Conservation (phyloP, 306 rosid genomes). For the Cucurbita argyrosperma region DNA sequence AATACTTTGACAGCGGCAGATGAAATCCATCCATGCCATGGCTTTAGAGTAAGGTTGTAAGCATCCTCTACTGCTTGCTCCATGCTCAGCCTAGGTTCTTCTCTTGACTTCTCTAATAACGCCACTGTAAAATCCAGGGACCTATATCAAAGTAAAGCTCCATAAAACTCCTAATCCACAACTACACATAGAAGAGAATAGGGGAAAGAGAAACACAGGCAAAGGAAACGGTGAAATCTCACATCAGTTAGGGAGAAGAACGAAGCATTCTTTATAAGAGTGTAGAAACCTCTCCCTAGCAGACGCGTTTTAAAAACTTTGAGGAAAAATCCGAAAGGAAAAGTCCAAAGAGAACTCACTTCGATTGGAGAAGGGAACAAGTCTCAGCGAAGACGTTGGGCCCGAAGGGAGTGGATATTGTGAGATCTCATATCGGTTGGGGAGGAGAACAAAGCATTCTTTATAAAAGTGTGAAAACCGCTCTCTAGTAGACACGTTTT, state of each 20-base stretch:
- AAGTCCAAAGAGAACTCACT: too few relatives aligned
- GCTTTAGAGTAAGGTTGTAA: conserved; percentile 49
- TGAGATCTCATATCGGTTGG: too few relatives aligned
- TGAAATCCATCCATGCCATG: conserved; percentile 96
- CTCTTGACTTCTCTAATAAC: conserved; percentile 32
- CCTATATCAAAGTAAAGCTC: conserved; percentile 19
- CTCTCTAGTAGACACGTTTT: too few relatives aligned
- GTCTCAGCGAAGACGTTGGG: too few relatives aligned
- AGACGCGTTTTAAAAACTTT: too few relatives aligned
- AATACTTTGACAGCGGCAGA: conserved; percentile 80
- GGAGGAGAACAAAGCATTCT: too few relatives aligned
- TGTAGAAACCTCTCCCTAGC: too few relatives aligned
- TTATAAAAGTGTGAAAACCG: too few relatives aligned
- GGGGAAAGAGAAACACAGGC: neutral
- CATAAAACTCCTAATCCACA: neutral
- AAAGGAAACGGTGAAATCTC: neutral
- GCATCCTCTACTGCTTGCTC: conserved; percentile 66
- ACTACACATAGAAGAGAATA: neutral
- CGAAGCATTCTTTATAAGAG: too few relatives aligned
- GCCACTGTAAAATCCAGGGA: conserved; percentile 57
- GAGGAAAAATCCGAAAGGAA: too few relatives aligned
- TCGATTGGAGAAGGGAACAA: too few relatives aligned
- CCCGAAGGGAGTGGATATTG: neutral
- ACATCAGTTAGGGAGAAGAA: too few relatives aligned
- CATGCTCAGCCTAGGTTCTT: conserved; percentile 41